phyloP scores from a whole-genome alignment of 1,284 basidiomycete species.

The Mycena sp. region DNA sequence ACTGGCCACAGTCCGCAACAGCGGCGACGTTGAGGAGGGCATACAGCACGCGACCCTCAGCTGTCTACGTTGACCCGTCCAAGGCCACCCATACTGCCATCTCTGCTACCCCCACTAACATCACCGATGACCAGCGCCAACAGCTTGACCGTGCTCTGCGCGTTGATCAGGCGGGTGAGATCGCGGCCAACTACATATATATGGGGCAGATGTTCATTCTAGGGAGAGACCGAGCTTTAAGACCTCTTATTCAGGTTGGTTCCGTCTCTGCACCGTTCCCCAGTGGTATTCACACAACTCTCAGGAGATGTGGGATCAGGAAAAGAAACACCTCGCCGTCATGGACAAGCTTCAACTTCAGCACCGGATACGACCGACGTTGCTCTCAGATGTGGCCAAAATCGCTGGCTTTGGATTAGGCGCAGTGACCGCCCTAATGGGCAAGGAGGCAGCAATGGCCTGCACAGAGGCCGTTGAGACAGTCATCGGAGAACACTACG shows the following conservation, averaged over 20 bases:
- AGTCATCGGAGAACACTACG: slow-evolving; percentile 97
- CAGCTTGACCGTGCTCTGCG: slow-evolving; percentile 74
- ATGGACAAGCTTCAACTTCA: slow-evolving; percentile 88
- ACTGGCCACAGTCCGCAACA: slow-evolving; percentile 10
- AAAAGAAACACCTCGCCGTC: slow-evolving; percentile 90
- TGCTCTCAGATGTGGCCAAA: slow-evolving; percentile 87
- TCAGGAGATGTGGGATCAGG: slow-evolving; percentile 97
- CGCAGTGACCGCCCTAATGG: slow-evolving; percentile 86
- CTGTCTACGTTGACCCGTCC: slow-evolving; percentile 47
- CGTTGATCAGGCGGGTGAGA: slow-evolving; percentile 93
- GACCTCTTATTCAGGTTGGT: slow-evolving; percentile 75
- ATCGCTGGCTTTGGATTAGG: slow-evolving; percentile 89
- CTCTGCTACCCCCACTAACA: slow-evolving; percentile 12
- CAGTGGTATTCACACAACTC: slow-evolving; percentile 9
- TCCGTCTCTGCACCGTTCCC: not conserved
- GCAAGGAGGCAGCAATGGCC: slow-evolving; percentile 96
- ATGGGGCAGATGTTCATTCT: slow-evolving; percentile 82
- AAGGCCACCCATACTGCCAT: slow-evolving; percentile 30
- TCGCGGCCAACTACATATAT: slow-evolving; percentile 95
- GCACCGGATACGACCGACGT: slow-evolving; percentile 86
- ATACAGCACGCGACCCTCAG: slow-evolving; percentile 41
- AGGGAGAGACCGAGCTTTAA: slow-evolving; percentile 68
- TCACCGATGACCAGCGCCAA: slow-evolving; percentile 49
- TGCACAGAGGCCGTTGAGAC: slow-evolving; percentile 98
- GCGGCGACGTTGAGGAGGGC: slow-evolving; percentile 20